Evolutionary conservation across 2,329 filamentous ascomycete genomes (phyloP).

Genomic region (Fusarium compactum): DNA sequence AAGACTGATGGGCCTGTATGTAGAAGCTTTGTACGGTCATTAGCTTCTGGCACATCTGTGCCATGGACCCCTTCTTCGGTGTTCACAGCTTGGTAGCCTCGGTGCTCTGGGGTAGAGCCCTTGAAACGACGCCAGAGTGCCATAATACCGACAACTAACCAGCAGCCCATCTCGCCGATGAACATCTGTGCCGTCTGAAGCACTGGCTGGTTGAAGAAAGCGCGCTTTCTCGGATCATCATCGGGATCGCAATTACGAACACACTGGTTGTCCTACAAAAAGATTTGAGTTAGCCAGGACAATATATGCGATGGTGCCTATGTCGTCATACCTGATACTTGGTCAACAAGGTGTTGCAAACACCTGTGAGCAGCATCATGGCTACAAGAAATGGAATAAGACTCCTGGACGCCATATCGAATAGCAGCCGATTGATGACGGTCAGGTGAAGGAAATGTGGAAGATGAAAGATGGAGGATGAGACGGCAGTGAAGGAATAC

Average conservation of each 20-base stretch:
- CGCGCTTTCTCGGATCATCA: constrained; percentile 72
- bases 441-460: constrained; percentile 3
- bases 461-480: constrained; percentile 11
- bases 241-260: constrained; percentile 83
- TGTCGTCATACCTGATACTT: constrained; percentile 83
- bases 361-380: constrained; percentile 97
- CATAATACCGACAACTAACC: constrained; percentile 84
- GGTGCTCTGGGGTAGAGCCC: constrained; percentile 57
- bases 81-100: constrained; percentile 75
- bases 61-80: constrained; percentile 60
- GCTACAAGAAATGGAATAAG: constrained; percentile 86
- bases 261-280: constrained; percentile 89
- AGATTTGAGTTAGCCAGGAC: constrained; percentile 11
- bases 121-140: constrained; percentile 72
- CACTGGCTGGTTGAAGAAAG: constrained; percentile 92
- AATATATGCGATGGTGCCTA: constrained; percentile 3
- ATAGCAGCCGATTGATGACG: constrained; percentile 5
- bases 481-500: background rate
- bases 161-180: constrained; percentile 94
- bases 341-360: constrained; percentile 96
- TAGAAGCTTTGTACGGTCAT: constrained; percentile 51
- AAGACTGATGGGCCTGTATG: constrained; percentile 73
- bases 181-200: constrained; percentile 99
- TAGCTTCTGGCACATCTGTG: constrained; percentile 57
- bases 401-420: constrained; percentile 75